Base-by-base conservation (phyloP, 2,329 filamentous ascomycete species). In the Aureobasidium lini region DNA sequence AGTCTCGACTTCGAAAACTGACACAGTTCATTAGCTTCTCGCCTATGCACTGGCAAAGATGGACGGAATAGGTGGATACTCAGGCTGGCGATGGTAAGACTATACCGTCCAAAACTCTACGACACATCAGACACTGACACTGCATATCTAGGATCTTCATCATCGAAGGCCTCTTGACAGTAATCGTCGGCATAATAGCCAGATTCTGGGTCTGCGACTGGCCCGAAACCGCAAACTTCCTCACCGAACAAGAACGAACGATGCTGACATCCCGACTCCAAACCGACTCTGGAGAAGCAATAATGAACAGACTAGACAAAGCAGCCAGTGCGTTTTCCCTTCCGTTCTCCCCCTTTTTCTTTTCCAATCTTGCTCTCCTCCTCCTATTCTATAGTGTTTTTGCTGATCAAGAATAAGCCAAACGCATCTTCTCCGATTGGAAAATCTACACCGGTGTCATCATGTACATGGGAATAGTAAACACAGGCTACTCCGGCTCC, bases 301-400 rank as follows among this genome's bases (percentile, higher is more conserved):
- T 69, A 47, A 84, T 84, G 81, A 74, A 83, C 59, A 77, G 76
- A 11, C 71, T 82, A 2, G 77, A 82, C 62, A 77, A 76, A 62
- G 72, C 75, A 48, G 74, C 78, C 0, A 70, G 73, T 59, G 72
- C 72, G 58, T 74, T 7, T 53, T 10, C 18, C 1, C n/a, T 6
- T 6, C 3, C 32, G 5, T n/a, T 42, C 13, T 32, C 1, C n/a
- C 10, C 10, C 3, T 32, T 11, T n/a, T 29, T 16, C 8, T 16
- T 49, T 1, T 10, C 7, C 11, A 16, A 23, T 18, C n/a, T 18
- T n/a, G 18, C 18, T 16, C 6, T 2, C 13, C 8, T 16, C 16
- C 11, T 36, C 11, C 6, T 2, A 8, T 2, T 13, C 8, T 36
- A 13, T 36, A n/a, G 18, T 7, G 29, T 15, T 18, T 9, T 10